These are phyloP conservation scores for Dictyostelium citrinum DNA, from an alignment of 78 protist species.

Conservation along the genomic window DNA sequence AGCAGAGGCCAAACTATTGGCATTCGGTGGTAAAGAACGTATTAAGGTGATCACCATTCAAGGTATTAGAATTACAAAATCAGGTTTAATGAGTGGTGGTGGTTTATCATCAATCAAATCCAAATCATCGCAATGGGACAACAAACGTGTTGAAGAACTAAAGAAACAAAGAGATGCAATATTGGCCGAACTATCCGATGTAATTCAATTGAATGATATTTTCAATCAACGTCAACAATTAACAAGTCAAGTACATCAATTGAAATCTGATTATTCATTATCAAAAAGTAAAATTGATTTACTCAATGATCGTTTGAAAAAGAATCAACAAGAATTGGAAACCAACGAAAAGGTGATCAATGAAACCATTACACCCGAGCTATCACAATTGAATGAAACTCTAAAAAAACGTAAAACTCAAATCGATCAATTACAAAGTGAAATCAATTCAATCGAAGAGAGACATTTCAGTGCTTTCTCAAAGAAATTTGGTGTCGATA, in stretches of 20 bases:
- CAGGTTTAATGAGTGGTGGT: constrained; percentile 94
- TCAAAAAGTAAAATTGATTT: not conserved
- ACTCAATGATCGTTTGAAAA: not conserved
- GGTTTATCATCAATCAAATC: constrained; percentile 71
- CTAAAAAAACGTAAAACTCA: not conserved
- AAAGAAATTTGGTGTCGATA: constrained; percentile 54
- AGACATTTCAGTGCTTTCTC: constrained; percentile 74
- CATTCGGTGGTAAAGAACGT: constrained; percentile 38
- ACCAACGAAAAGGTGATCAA: not conserved
- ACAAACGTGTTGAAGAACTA: constrained; percentile 30
- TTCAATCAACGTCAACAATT: constrained; percentile 1
- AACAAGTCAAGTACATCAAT: not conserved
- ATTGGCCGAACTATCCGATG: not conserved
- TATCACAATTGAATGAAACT: not conserved
- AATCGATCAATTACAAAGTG: not conserved
- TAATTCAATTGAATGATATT: not conserved
- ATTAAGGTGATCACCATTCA: constrained; percentile 89
- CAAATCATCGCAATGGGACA: constrained; percentile 64
- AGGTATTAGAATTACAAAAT: constrained; percentile 92
- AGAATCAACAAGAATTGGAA: not conserved
- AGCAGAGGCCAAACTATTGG: constrained; percentile 86
- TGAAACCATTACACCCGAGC: not conserved
- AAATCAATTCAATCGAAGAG: constrained; percentile 42
- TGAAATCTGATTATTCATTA: not conserved
- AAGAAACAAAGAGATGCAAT: constrained; percentile 55